phyloP scores from a whole-genome alignment of 768 basidiomycete genomes.

The Mycena alexandri region DNA sequence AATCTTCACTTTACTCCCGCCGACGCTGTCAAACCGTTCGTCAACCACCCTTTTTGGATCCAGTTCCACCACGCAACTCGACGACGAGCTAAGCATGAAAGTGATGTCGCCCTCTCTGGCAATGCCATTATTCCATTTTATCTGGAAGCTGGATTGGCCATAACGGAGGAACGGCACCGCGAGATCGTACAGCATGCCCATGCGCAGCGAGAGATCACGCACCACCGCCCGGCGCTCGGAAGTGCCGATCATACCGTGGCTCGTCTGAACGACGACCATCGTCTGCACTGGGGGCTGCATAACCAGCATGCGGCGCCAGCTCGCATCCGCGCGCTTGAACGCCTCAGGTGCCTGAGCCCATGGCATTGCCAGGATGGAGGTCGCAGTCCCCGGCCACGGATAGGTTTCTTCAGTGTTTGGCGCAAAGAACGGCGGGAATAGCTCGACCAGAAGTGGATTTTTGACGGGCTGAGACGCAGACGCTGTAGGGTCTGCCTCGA shows the following conservation, averaged over 20 bases:
- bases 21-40: conserved; percentile 3
- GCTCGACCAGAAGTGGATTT: background rate
- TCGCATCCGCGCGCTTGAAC: no score
- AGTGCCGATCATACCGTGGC: background rate
- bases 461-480: background rate
- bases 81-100: no score
- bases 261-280: background rate
- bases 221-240: conserved; percentile 2
- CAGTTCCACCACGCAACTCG: conserved; percentile 1
- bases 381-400: background rate
- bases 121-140: no score
- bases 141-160: background rate
- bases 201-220: background rate
- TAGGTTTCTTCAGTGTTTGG: background rate
- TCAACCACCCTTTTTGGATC: conserved; percentile 1
- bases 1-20: background rate
- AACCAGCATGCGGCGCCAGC: no score
- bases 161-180: conserved; percentile 3
- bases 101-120: no score
- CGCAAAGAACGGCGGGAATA: background rate
- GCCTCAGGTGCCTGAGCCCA: no score
- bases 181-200: background rate
- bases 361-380: background rate
- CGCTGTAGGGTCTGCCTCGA: background rate
- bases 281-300: background rate